These are phyloP conservation scores for Trichophyton rubrum DNA, from an alignment of 2,329 filamentous ascomycete genomes.

Conservation along the genomic window DNA sequence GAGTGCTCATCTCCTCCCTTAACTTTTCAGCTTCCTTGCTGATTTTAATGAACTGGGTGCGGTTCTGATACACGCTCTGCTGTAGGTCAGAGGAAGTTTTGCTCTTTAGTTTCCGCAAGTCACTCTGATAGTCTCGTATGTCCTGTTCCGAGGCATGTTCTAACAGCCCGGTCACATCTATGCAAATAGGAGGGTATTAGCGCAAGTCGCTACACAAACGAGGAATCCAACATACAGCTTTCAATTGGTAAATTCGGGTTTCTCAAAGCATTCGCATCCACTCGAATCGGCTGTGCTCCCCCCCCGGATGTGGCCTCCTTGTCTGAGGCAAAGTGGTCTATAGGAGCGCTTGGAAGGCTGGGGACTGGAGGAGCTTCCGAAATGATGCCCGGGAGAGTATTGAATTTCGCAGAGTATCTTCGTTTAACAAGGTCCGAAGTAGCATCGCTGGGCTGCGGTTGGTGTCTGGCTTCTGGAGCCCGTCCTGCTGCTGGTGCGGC, in stretches of 20 bases:
- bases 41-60: conserved; percentile 97
- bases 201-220: not conserved
- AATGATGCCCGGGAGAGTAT: conserved; percentile 57
- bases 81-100: conserved; percentile 75
- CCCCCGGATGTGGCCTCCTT: conserved; percentile 34
- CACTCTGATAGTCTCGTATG: conserved; percentile 67
- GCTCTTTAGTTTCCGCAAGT: conserved; percentile 62
- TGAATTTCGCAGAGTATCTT: conserved; percentile 87
- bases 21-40: conserved; percentile 98
- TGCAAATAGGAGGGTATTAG: not conserved
- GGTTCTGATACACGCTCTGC: conserved; percentile 91
- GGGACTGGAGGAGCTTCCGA: conserved; percentile 60
- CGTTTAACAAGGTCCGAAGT: conserved; percentile 81
- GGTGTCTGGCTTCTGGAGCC: conserved; percentile 20
- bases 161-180: conserved; percentile 49
- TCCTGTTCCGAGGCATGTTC: conserved; percentile 79
- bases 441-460: conserved; percentile 34
- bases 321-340: conserved; percentile 43
- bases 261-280: conserved; percentile 66
- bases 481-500: conserved; percentile 14
- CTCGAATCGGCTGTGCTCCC: conserved; percentile 47
- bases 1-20: conserved; percentile 85
- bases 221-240: conserved; percentile 46
- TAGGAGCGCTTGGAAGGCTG: conserved; percentile 45
- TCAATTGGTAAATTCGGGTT: conserved; percentile 71